These are phyloP conservation scores for Coemansia sp. DNA, from an alignment of 192 early-diverging fungal genomes.

Conservation along the genomic window DNA sequence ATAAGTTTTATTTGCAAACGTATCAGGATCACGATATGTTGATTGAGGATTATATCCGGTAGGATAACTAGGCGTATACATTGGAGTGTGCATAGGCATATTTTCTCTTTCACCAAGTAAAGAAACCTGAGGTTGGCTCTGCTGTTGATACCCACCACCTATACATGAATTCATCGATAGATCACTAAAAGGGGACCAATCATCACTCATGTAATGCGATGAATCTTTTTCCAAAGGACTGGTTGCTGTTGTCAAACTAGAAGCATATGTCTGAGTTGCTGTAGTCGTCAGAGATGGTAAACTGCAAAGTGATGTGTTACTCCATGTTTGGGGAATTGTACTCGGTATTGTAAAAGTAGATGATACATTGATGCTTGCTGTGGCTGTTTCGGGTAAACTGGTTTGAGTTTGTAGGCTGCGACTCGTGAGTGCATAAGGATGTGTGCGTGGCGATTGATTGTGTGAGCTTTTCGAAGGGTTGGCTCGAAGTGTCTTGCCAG, in stretches of 20 bases:
- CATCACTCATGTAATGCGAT: constrained; percentile 3
- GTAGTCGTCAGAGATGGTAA: not conserved
- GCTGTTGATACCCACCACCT: not conserved
- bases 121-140: constrained; percentile 9
- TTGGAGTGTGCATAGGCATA: constrained; percentile 1
- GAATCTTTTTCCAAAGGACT: not conserved
- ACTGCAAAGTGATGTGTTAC: too few relatives aligned
- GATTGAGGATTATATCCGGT: not conserved
- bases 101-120: constrained; percentile 12
- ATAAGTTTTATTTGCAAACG: constrained; percentile 16
- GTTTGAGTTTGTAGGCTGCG: too few relatives aligned
- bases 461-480: constrained; percentile 5
- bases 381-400: too few relatives aligned
- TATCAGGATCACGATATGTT: not conserved
- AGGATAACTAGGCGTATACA: constrained; percentile 14
- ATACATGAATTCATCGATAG: constrained; percentile 22
- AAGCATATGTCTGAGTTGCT: not conserved
- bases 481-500: constrained; percentile 21
- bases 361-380: too few relatives aligned
- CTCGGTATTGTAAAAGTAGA: too few relatives aligned
- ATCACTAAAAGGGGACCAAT: constrained; percentile 36
- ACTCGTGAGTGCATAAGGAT: constrained; percentile 29
- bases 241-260: too few relatives aligned
- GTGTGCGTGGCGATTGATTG: constrained; percentile 7
- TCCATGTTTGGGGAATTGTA: too few relatives aligned